Base-by-base conservation (phyloP, 257 asterid species). In the Agastache rugosa region DNA sequence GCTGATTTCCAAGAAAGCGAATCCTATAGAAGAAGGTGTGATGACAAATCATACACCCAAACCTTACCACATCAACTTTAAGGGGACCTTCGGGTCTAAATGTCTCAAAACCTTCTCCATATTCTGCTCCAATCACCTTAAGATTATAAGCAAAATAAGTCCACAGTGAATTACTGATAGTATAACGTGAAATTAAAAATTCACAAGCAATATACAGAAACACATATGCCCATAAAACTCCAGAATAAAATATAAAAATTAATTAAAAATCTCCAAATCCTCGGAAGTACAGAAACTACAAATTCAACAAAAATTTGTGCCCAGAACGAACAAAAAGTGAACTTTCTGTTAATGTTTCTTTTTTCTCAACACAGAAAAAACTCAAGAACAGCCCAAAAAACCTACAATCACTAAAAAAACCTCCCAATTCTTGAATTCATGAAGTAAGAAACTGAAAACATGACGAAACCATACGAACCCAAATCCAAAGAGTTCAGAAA, bases 91-190 rank as follows among this genome's bases (percentile, higher is more conserved):
- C 92, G 3, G 93, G 90, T 75, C 98, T 81, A 84, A 95, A 92
- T 44, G 97, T 92, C 88, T 92, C 98, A 68, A 95, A 95, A 41
- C 98, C 99, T 85, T 95, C 98, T 50, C 99, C 98, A 75, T 95
- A 95, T 85, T 95, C 99, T 71, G 99, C 98, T 76, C 98, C 99
- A 81, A 92, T 92, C n/a, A 85, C 97, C 99, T 94, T 81, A 47
- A 45, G 15, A 66, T 34, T 45, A 10, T 11, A 62, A 50, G 3
- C n/a, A 41, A 64, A 29, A 39, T 37, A 53, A 55, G 64, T 25
- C 27, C 23, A 27, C 45, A 10, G 22, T 27, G 34, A 72, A 67
- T 25, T 22, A 20, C 8, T 8, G 17, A 79, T 27, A 39, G 55
- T 17, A 16, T 63, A 41, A 31, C 67, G 19, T 25, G n/a, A 61